Conservation (phyloP, 1,139 yeast genomes). For the Geotrichum restrictum region DNA sequence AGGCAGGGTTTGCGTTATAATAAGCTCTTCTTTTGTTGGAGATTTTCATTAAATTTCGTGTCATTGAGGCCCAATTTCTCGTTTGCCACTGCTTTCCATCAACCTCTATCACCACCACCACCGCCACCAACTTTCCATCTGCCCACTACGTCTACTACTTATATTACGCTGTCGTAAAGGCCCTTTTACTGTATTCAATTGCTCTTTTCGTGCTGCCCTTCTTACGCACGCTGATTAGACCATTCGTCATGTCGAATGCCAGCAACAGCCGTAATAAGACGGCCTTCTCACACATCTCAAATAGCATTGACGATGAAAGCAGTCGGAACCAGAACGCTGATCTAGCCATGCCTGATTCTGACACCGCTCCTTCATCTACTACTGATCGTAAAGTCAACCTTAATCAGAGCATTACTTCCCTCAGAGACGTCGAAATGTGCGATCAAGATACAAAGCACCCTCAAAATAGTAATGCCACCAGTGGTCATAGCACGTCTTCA, state of each 20-base stretch:
- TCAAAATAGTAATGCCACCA: slow-evolving; percentile 21
- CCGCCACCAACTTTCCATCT: not conserved
- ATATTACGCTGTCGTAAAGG: not conserved
- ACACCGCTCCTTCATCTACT: not conserved
- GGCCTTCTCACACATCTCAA: not conserved
- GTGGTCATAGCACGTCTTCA: slow-evolving; percentile 3
- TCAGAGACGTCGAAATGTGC: slow-evolving; percentile 22
- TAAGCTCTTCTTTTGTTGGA: too few relatives aligned
- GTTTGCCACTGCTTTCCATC: slow-evolving; percentile 1
- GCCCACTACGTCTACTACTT: not conserved
- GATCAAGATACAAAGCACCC: slow-evolving; percentile 26
- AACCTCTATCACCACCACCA: not conserved
- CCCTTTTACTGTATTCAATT: not conserved
- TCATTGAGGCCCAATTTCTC: not conserved
- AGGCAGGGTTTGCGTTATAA: too few relatives aligned
- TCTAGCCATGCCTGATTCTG: slow-evolving; percentile 17
- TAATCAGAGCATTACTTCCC: slow-evolving; percentile 4
- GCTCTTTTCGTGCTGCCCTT: not conserved
- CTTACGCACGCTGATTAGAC: not conserved
- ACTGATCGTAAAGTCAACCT: slow-evolving; percentile 5
- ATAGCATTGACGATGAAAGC: not conserved
- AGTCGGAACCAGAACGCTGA: slow-evolving; percentile 1
- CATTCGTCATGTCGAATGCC: not conserved
- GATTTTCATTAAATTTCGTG: too few relatives aligned
- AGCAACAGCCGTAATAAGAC: not conserved